Base-by-base conservation (phyloP, 192 early-diverging fungal species). In the Entrophospora sp. region DNA sequence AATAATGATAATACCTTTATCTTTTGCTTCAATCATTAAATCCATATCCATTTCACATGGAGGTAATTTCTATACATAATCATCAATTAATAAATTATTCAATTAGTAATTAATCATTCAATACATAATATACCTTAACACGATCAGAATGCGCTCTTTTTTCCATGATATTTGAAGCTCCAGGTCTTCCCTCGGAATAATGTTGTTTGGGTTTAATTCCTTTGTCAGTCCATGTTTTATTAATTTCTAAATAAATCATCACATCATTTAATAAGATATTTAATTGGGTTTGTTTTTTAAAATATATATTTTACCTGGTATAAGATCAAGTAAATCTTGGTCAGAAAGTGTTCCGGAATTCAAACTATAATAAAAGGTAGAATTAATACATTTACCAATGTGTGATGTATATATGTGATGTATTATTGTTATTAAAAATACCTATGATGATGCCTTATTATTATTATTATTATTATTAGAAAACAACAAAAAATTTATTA, bases 21-120 rank as follows among this genome's bases (percentile, higher is more conserved):
- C 80, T 48, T 82, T 82, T 31, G 80, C 80, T 64, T 82, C 80
- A 24, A 81, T 78, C 80, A 81, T 81, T 28, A 81, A 46, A 45
- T 82, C 80, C 22, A 77, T 69, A 57, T 77, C 72, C 4, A 64
- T 64, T 10, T 51, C 66, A 30, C 75, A 73, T n/a, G 78, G 75
- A 32, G 80, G 80, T 13, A 82, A 30, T 8, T 8, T 58, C 68
- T 73, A 61, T 12, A 53, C 25, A n/a, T 20, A 10, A 40, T n/a
- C n/a, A n/a, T n/a, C n/a, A n/a, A n/a, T n/a, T n/a, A n/a, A n/a
- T n/a, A n/a, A n/a, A n/a, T n/a, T n/a, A n/a, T n/a, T n/a, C n/a
- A n/a, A n/a, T n/a, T n/a, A n/a, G n/a, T n/a, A n/a, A n/a, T n/a
- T n/a, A n/a, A n/a, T n/a, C n/a, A 9, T 40, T 40, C 6, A 40